These are phyloP conservation scores for Lasiosphaeria miniovina DNA, from an alignment of 495 filamentous ascomycete species.

Conservation along the genomic window DNA sequence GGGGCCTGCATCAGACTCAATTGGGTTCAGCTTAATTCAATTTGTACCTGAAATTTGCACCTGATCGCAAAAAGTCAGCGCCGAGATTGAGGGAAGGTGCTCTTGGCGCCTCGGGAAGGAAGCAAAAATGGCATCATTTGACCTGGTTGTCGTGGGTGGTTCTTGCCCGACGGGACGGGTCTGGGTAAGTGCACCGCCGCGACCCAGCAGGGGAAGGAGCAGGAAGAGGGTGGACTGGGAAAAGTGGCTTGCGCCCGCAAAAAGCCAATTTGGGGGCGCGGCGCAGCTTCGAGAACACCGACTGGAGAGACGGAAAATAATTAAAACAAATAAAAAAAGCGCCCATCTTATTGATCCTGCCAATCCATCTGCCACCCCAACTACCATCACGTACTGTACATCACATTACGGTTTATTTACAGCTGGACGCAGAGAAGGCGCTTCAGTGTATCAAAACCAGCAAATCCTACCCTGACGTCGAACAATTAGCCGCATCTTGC, in stretches of 20 bases:
- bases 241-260: conserved; percentile 3
- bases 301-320: neutral
- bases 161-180: neutral
- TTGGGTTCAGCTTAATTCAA: too few species aligned
- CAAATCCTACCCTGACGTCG: too few species aligned
- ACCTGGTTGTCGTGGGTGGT: neutral
- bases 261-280: neutral
- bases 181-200: neutral
- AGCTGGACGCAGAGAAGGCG: too few species aligned
- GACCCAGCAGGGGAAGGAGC: neutral
- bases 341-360: neutral
- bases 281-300: conserved; percentile 1
- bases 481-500: neutral
- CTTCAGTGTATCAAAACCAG: too few species aligned
- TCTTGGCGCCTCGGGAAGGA: too few species aligned
- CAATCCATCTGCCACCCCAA: neutral
- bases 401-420: too few species aligned
- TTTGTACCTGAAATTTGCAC: too few species aligned
- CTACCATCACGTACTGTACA: too few species aligned
- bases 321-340: neutral
- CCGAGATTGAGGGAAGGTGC: too few species aligned
- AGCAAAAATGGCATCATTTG: too few species aligned
- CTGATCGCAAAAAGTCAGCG: too few species aligned
- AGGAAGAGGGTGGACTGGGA: neutral
- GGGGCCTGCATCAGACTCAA: too few species aligned